A percentile compares a stretch with the other conserved stretches of the same genome.
Evolutionary conservation across 1,284 basidiomycete species (phyloP).

Genomic region (Marasmius fiardii): DNA sequence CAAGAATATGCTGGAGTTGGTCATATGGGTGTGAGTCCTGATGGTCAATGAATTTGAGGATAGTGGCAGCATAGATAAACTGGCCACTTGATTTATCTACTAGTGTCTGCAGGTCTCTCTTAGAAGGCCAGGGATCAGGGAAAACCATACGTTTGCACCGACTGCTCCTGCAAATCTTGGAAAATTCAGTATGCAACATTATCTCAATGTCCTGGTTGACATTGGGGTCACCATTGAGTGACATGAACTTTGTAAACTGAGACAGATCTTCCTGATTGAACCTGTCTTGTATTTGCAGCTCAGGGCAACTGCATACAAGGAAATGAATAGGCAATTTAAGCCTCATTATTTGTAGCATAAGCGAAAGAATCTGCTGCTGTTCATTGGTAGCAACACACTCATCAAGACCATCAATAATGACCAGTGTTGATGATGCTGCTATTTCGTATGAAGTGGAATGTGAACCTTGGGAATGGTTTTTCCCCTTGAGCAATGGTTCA

Average conservation of each 20-base stretch:
- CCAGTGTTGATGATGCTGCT: no score
- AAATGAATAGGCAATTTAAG: slow-evolving; percentile 22
- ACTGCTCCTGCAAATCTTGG: neutral
- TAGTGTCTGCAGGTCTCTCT: slow-evolving; percentile 15
- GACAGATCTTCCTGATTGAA: neutral
- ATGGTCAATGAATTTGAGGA: slow-evolving; percentile 22
- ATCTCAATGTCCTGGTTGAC: neutral
- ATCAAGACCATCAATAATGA: slow-evolving; percentile 9
- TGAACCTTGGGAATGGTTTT: no score
- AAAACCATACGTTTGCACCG: neutral
- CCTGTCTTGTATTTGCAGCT: slow-evolving; percentile 21
- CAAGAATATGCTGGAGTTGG: slow-evolving; percentile 20
- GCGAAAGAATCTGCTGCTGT: neutral
- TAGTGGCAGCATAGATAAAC: slow-evolving; percentile 23
- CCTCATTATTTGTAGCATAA: neutral
- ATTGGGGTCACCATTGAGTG: neutral
- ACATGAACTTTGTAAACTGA: neutral
- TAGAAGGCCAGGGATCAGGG: slow-evolving; percentile 16
- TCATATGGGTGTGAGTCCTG: slow-evolving; percentile 19
- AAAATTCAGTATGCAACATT: neutral
- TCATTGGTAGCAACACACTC: neutral
- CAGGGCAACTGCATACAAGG: slow-evolving; percentile 22
- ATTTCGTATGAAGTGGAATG: no score
- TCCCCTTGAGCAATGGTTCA: no score
- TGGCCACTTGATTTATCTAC: slow-evolving; percentile 21